Percentiles rank a stretch among this genome's conserved stretches.
Evolutionary conservation across 306 rosid genomes (phyloP).

Genomic region (Quercus suber): DNA sequence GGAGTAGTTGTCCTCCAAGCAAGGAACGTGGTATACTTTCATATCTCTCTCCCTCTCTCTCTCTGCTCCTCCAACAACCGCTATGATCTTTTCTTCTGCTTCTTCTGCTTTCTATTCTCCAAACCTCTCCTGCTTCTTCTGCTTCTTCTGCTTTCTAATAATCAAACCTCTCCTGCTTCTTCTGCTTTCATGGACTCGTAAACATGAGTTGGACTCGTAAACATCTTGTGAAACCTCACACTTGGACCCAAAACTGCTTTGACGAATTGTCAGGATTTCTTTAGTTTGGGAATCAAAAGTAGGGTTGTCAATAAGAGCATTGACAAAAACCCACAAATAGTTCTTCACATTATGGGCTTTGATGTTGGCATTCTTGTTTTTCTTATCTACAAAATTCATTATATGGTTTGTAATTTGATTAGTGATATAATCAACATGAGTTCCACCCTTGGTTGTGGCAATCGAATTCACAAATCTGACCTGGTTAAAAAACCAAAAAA

Average conservation of each 20-base stretch:
- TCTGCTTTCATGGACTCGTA: too few species aligned
- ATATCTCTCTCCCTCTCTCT: too few species aligned
- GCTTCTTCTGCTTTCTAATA: too few species aligned
- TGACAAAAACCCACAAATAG: conserved; percentile 93
- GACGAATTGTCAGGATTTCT: conserved; percentile 77
- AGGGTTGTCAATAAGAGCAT: conserved; percentile 91
- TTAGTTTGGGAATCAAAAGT: conserved; percentile 96
- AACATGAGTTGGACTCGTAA: too few species aligned
- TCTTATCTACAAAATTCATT: conserved; percentile 77
- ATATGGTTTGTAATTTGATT: conserved; percentile 74
- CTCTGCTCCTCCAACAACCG: too few species aligned
- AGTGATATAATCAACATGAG: conserved; percentile 83
- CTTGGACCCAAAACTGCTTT: conserved; percentile 77
- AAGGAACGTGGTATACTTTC: too few species aligned
- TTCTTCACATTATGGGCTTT: conserved; percentile 91
- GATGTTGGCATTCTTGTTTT: conserved; percentile 79
- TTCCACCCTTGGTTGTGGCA: conserved; percentile 90
- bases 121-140: too few species aligned
- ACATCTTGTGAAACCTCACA: conserved; percentile 66
- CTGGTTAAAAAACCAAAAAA: conserved; percentile 28
- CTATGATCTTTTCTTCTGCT: too few species aligned
- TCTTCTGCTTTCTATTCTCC: too few species aligned
- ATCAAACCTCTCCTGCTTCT: too few species aligned
- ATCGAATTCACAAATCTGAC: conserved; percentile 87
- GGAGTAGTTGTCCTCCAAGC: too few species aligned